Evolutionary conservation across 352 stramenopile genomes (phyloP), one percentile per base, ranked within the genome.

Genomic region (Globisporangium okanoganense): DNA sequence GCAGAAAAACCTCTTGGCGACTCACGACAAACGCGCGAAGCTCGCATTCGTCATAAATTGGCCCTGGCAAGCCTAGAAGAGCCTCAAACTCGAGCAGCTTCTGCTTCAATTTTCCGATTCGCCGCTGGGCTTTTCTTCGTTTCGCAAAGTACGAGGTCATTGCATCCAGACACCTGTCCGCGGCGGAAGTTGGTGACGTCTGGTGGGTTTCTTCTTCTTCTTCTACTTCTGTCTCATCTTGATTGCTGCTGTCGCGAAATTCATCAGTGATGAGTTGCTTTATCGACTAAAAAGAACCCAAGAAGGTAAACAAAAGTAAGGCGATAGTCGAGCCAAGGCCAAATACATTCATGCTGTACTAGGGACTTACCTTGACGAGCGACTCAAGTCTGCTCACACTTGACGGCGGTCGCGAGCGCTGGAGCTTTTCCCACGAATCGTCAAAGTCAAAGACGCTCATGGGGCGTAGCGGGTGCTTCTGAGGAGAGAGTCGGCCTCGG

Each of bases 1-100:
- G 64, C 12, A 88, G 51, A 14, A 72, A 48, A 13, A 55, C 5
- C 35, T 74, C 63, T 47, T 78, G 76, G 9, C 75, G 54, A 2
- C 49, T 33, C 13, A 71, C 24, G 1, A 52, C 67, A 48, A 78
- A 86, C 14, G 57, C 67, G 14, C 54, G 33, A 20, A 77, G 61
- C 48, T 67, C 33, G 4, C 25, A 12, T 4, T 52, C 38, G 31
- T 55, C 54, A 20, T 9, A 45, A 10, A 62, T n/a, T 13, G 44
- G 50, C 7, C 10, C 14, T 18, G 63, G 20, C 3, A 69, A 56
- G 0, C 41, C 63, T 5, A 66, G 25, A 12, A 66, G 8, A 5
- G 45, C 35, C 51, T 69, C 31, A 22, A 69, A 65, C 35, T 58
- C 25, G n/a, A 38, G 57, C 31, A 69, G 27, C 22, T 35, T 45